Base-by-base conservation (phyloP, 2,329 filamentous ascomycete species). In the Pseudogymnoascus sp. region DNA sequence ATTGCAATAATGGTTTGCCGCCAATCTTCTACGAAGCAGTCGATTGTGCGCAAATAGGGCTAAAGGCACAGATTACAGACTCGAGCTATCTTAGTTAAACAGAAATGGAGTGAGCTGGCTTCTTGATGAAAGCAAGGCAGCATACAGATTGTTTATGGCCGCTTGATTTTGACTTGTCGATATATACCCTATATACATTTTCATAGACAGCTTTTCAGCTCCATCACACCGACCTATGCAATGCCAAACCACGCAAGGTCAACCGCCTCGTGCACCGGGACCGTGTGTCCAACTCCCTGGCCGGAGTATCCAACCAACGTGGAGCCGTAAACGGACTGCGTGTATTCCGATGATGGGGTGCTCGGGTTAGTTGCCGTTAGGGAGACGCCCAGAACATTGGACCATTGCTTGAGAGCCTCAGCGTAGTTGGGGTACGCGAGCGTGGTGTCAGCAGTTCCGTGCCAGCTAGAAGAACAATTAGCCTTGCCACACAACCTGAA, bases 361-460 rank as follows among this genome's bases (percentile, higher is more conserved):
- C 70, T 64, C 6, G 69, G 66, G 50, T 65, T 54, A 9, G 43
- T 54, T 9, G 14, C 43, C 25, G 43, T 54, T 25, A 8, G 14
- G 9, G 43, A 12, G 3, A 54, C 43, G 9, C 76, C 76, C 20
- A 77, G 71, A 6, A 83, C 78, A 43, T 76, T 73, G 14, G 74
- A 74, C 77, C 77, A 79, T 64, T 79, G 72, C 68, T 78, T 78
- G 60, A 79, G 64, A 14, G 72, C 72, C 66, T 78, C 76, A 60
- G 70, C 69, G 64, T 73, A 73, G 66, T 77, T 75, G 30, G 72
- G 69, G 34, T 73, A 74, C 38, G 68, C 68, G 32, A 78, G 72
- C 2, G 69, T 74, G 64, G 62, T 68, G 64, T 79, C 75, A 8
- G 71, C 67, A 11, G 72, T 69, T 32, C 74, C 73, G 68, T 75